Percentiles rank a stretch among this genome's conserved stretches.
phyloP scores from a whole-genome alignment of 2,329 filamentous ascomycete genomes.

The Diaporthe humulicola region DNA sequence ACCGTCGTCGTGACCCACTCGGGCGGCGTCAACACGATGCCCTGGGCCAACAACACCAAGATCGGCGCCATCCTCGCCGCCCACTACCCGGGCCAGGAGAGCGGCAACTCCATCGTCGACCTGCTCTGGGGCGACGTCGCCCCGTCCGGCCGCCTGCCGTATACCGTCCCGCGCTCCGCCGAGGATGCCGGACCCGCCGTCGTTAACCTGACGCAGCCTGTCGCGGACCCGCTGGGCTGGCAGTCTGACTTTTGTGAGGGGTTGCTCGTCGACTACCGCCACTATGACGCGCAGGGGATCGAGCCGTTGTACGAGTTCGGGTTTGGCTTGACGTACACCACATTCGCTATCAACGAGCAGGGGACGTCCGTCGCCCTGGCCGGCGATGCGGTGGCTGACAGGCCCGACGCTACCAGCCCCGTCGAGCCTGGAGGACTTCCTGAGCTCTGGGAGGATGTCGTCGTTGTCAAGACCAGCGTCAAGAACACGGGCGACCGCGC shows the following conservation, averaged over 20 bases:
- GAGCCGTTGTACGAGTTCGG: conserved; percentile 67
- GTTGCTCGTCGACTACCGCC: conserved; percentile 67
- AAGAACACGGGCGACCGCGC: neutral
- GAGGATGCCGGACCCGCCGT: conserved; percentile 50
- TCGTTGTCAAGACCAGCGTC: neutral
- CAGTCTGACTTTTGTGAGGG: conserved; percentile 66
- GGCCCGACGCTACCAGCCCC: neutral
- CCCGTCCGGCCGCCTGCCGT: conserved; percentile 71
- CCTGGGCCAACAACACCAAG: conserved; percentile 69
- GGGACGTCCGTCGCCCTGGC: conserved; percentile 46
- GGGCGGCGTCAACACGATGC: conserved; percentile 68
- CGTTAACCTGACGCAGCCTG: conserved; percentile 61
- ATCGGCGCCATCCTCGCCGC: conserved; percentile 72
- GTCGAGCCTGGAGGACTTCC: neutral
- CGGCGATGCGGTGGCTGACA: conserved; percentile 43
- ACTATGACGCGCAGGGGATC: conserved; percentile 63
- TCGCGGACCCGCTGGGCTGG: conserved; percentile 50
- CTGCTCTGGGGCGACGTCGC: conserved; percentile 72
- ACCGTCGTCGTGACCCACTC: conserved; percentile 69
- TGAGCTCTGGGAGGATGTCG: neutral
- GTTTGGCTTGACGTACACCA: conserved; percentile 65
- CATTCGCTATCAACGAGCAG: neutral
- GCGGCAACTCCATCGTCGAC: conserved; percentile 71
- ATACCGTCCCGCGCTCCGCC: conserved; percentile 67
- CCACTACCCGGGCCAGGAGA: conserved; percentile 72